Percentiles rank a stretch among this genome's conserved stretches.
These are phyloP conservation scores for Eucalyptus pauciflora DNA, from an alignment of 345 rosid species.

Conservation along the genomic window DNA sequence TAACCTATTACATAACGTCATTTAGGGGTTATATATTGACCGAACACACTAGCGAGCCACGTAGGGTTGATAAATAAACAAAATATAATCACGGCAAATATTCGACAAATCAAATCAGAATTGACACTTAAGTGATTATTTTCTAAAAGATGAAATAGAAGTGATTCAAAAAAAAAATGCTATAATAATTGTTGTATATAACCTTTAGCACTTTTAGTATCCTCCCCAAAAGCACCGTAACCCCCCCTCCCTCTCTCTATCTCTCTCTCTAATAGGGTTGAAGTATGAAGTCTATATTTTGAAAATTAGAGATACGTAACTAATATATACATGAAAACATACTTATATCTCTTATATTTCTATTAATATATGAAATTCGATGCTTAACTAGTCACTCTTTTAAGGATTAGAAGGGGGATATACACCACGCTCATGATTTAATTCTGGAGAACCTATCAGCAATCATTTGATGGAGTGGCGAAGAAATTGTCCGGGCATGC, in stretches of 20 bases:
- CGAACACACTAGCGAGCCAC: too few species aligned
- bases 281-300: not conserved
- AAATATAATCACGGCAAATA: too few species aligned
- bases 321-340: not conserved
- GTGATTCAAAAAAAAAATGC: too few species aligned
- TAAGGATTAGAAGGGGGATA: not conserved
- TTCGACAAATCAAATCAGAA: too few species aligned
- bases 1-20: too few species aligned
- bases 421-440: not conserved
- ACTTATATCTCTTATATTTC: not conserved
- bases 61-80: too few species aligned
- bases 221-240: too few species aligned
- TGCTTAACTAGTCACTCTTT: not conserved
- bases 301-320: not conserved
- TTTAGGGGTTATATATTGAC: too few species aligned
- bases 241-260: not conserved
- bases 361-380: not conserved
- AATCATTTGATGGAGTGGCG: not conserved
- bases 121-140: too few species aligned
- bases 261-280: not conserved
- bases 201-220: too few species aligned
- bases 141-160: too few species aligned
- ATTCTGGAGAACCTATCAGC: not conserved
- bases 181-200: rapidly evolving
- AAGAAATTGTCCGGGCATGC: not conserved